These are phyloP conservation scores for Fragilariopsis cylindrus DNA, from an alignment of 108 stramenopile species.

Conservation along the genomic window DNA sequence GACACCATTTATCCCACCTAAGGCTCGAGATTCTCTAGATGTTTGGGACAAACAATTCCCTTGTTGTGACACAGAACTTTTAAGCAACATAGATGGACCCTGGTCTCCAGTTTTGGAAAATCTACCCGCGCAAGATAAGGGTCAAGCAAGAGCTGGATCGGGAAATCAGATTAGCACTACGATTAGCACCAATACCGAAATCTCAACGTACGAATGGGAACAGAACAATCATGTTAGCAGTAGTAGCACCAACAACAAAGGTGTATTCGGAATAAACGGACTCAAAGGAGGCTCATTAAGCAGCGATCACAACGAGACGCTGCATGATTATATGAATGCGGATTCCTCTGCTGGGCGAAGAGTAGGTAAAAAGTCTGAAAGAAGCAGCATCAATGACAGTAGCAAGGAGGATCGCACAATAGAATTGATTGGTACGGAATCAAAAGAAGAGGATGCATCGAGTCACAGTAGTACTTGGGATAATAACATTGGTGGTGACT, in stretches of 20 bases:
- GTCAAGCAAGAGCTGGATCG: conserved; percentile 6
- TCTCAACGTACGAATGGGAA: conserved; percentile 42
- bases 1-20: conserved; percentile 27
- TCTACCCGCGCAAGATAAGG: conserved; percentile 2
- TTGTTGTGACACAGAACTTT: conserved; percentile 30
- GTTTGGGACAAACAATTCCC: conserved; percentile 27
- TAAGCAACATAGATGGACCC: conserved; percentile 21
- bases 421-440: background rate
- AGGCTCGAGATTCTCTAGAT: conserved; percentile 3
- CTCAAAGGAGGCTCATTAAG: background rate
- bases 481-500: conserved; percentile 5
- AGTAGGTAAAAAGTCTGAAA: background rate
- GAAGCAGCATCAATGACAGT: background rate
- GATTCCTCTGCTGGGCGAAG: conserved; percentile 2
- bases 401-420: background rate
- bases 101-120: conserved; percentile 33
- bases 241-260: background rate
- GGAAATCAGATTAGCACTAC: background rate
- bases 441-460: conserved; percentile 1
- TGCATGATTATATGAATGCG: background rate
- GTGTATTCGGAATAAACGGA: background rate
- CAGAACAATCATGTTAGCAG: conserved; percentile 12
- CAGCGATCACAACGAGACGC: background rate
- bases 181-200: conserved; percentile 12
- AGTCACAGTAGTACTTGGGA: background rate